Evolutionary conservation across 2,329 filamentous ascomycete genomes (phyloP).

Genomic region (Ophiostoma angusticollis): DNA sequence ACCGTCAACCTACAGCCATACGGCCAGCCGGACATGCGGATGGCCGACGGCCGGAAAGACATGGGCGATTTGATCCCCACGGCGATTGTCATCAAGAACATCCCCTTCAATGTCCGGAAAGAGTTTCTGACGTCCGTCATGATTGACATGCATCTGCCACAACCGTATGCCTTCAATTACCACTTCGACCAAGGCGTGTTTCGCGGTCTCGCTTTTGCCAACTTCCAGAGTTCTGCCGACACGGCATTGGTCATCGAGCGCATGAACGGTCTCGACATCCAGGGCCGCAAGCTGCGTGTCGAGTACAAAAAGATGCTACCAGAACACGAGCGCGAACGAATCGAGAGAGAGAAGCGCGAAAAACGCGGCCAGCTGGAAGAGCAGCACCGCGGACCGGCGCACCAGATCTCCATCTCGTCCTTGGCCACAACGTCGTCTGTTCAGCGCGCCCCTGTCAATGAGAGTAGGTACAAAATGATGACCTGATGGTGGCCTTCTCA

Average conservation of each 20-base stretch:
- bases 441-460: conserved; percentile 4
- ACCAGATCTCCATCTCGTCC: conserved; percentile 77
- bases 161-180: conserved; percentile 98
- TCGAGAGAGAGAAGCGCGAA: conserved; percentile 94
- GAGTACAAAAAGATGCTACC: conserved; percentile 99
- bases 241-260: conserved; percentile 84
- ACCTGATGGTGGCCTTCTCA: too few species aligned
- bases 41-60: conserved; percentile 32
- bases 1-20: conserved; percentile 27
- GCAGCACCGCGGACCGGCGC: conserved; percentile 79
- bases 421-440: conserved; percentile 25
- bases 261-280: conserved; percentile 91
- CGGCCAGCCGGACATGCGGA: conserved; percentile 26
- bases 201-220: conserved; percentile 88
- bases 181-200: conserved; percentile 98
- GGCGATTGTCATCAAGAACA: conserved; percentile 98
- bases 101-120: conserved; percentile 95
- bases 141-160: conserved; percentile 83
- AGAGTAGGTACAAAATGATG: conserved; percentile 9
- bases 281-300: conserved; percentile 85
- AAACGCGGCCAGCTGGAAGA: conserved; percentile 92
- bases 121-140: conserved; percentile 87
- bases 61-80: conserved; percentile 91
- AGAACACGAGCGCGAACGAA: conserved; percentile 82
- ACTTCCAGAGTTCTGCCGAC: conserved; percentile 92